Percentiles rank a stretch among this genome's conserved stretches.
Conservation (phyloP, 2,329 filamentous ascomycete species). For the Ceratocystis ficicola region DNA sequence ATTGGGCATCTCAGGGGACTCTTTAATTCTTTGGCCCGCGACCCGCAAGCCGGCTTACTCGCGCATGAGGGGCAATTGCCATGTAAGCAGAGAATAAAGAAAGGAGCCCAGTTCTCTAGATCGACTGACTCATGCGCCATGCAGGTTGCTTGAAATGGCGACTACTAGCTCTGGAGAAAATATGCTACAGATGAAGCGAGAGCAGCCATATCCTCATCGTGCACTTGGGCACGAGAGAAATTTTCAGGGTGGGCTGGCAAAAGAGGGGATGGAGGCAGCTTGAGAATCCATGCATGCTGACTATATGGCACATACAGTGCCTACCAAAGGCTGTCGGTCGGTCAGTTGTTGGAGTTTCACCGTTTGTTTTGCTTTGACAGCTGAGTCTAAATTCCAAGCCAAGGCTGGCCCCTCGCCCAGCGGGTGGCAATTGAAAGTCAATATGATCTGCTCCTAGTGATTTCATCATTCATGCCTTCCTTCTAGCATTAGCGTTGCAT, state of each 20-base stretch:
- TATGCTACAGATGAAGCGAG: neutral
- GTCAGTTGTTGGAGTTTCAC: neutral
- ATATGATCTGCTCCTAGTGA: neutral
- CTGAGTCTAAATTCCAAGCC: slow-evolving; percentile 1
- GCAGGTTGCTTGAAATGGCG: neutral
- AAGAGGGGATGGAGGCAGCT: neutral
- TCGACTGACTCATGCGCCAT: neutral
- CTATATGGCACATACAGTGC: neutral
- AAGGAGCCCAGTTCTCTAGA: neutral
- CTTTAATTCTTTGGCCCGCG: neutral
- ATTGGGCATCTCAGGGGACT: neutral
- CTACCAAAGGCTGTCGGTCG: neutral
- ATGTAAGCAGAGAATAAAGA: neutral
- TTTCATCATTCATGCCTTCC: neutral
- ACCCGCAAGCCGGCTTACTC: neutral
- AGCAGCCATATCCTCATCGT: neutral
- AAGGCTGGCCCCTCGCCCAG: no score
- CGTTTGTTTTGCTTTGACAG: neutral
- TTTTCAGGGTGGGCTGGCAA: neutral
- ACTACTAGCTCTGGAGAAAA: neutral
- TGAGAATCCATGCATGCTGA: neutral
- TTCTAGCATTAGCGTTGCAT: neutral
- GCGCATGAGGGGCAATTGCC: neutral
- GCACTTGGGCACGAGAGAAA: neutral
- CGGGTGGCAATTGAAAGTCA: no score